These are phyloP conservation scores for Galeopsis tetrahit DNA, from an alignment of 257 asterid genomes.

Conservation along the genomic window DNA sequence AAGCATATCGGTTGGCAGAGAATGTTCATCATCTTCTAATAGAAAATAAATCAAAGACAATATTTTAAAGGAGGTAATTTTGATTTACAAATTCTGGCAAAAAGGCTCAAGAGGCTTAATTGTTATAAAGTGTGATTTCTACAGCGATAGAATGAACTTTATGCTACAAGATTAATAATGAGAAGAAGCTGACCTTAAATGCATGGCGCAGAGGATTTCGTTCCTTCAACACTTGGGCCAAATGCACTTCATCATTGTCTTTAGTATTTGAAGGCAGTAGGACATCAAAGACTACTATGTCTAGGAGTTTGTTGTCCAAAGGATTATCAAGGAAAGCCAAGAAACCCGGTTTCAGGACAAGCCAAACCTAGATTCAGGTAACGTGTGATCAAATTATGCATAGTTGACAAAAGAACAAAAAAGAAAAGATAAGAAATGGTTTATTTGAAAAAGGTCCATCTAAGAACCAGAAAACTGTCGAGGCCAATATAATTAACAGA, in stretches of 20 bases:
- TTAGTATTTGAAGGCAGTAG: constrained; percentile 53
- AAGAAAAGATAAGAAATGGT: background rate
- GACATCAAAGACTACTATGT: constrained; percentile 74
- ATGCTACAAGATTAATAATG: background rate
- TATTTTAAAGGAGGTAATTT: background rate
- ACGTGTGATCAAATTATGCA: constrained; percentile 23
- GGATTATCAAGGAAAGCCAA: constrained; percentile 86
- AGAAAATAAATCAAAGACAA: background rate
- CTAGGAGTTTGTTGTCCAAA: constrained; percentile 70
- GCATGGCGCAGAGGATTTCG: constrained; percentile 78
- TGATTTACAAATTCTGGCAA: constrained; percentile 3
- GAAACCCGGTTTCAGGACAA: constrained; percentile 88
- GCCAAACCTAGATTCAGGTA: constrained; percentile 79
- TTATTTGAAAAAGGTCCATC: constrained; percentile 9
- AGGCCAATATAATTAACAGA: background rate
- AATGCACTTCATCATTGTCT: constrained; percentile 51
- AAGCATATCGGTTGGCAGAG: constrained; percentile 7
- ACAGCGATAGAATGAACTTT: background rate
- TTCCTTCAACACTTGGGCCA: constrained; percentile 62
- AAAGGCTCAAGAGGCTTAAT: background rate
- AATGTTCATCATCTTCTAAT: background rate
- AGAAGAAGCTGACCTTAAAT: constrained; percentile 63
- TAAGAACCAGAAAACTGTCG: constrained; percentile 11
- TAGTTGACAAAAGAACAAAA: constrained; percentile 12
- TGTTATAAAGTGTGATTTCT: background rate